These are phyloP conservation scores for Carex littledalei DNA, from an alignment of 176 grass and related monocot species.

Conservation along the genomic window DNA sequence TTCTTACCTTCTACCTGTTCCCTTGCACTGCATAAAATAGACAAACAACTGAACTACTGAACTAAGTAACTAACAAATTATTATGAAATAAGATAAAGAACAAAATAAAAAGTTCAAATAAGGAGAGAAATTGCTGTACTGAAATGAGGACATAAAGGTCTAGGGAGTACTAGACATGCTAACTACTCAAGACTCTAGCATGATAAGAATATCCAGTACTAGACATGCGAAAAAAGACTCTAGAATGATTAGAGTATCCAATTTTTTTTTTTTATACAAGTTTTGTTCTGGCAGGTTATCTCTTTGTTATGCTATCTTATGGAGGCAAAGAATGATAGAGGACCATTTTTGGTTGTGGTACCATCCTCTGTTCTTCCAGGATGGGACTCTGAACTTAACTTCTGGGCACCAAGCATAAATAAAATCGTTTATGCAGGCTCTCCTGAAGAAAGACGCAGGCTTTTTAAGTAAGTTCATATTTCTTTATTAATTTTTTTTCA, in stretches of 20 bases:
- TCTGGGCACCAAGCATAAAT: constrained; percentile 96
- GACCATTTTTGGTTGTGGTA: constrained; percentile 94
- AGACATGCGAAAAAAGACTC: background rate
- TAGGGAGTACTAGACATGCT: background rate
- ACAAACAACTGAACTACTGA: background rate
- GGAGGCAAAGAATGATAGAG: constrained; percentile 97
- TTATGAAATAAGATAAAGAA: background rate
- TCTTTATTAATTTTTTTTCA: constrained; percentile 18
- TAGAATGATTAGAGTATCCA: no score
- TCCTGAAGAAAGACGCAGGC: constrained; percentile 91
- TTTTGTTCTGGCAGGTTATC: constrained; percentile 62
- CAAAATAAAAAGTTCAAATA: background rate
- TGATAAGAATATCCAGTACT: background rate
- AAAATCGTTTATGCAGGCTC: constrained; percentile 95
- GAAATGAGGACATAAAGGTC: background rate
- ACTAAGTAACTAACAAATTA: background rate
- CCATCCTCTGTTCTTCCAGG: constrained; percentile 93
- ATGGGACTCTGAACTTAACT: constrained; percentile 87
- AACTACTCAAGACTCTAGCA: background rate
- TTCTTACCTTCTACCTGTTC: background rate
- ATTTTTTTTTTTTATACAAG: background rate
- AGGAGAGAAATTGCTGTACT: background rate
- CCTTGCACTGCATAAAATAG: background rate
- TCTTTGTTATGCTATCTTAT: constrained; percentile 95
- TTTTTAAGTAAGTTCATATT: constrained; percentile 75